phyloP scores from a whole-genome alignment of 1,139 yeast species.

The Sugiyamaella sp. region DNA sequence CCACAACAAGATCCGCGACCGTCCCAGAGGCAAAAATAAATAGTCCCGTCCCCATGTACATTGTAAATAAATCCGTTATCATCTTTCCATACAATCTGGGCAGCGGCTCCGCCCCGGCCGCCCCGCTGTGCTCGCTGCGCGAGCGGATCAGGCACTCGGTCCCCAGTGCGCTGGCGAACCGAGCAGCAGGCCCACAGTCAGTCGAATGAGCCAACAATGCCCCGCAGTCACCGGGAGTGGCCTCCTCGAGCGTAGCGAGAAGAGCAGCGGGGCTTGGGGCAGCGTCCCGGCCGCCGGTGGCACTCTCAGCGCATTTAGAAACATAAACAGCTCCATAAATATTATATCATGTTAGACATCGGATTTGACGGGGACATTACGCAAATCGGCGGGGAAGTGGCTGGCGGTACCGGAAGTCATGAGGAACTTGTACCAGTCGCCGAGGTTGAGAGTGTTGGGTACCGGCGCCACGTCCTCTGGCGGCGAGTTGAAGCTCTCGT shows the following conservation, averaged over 20 bases:
- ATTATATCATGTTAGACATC: constrained; percentile 11
- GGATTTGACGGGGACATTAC: constrained; percentile 15
- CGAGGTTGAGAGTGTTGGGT: constrained; percentile 43
- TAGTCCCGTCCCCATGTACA: constrained; percentile 16
- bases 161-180: too few species aligned
- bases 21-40: constrained; percentile 43
- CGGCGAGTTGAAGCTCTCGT: constrained; percentile 26
- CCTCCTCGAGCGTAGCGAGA: too few species aligned
- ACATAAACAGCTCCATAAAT: constrained; percentile 3
- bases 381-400: constrained; percentile 19
- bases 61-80: constrained; percentile 2
- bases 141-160: too few species aligned
- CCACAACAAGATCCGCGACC: constrained; percentile 79
- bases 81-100: not conserved
- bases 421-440: constrained; percentile 47
- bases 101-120: not conserved
- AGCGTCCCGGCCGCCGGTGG: too few species aligned
- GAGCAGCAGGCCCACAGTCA: too few species aligned
- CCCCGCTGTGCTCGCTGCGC: not conserved
- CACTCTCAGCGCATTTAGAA: too few species aligned
- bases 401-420: constrained; percentile 22
- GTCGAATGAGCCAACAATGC: too few species aligned
- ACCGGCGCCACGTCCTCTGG: constrained; percentile 28
- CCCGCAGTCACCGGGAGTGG: too few species aligned
- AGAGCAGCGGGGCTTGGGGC: too few species aligned